phyloP scores from a whole-genome alignment of 2,329 filamentous ascomycete genomes.

The Teratosphaeria destructans region DNA sequence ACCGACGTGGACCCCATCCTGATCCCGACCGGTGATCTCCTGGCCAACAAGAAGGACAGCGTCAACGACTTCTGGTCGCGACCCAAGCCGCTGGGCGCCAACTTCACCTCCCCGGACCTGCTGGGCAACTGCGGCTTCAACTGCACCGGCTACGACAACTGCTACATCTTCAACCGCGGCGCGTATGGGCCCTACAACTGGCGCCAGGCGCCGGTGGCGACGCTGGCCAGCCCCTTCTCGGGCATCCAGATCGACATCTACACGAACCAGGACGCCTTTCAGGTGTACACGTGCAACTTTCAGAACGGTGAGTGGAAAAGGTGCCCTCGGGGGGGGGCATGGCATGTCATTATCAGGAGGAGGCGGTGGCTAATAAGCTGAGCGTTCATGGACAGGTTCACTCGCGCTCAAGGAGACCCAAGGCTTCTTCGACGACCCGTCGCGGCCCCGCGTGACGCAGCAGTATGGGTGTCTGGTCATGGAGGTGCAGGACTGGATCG shows the following conservation, averaged over 20 bases:
- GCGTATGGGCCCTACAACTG: slow-evolving; percentile 51
- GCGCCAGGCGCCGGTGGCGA: slow-evolving; percentile 51
- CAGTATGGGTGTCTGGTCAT: slow-evolving; percentile 79
- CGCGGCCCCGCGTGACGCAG: slow-evolving; percentile 53
- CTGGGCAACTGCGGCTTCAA: slow-evolving; percentile 65
- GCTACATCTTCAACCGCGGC: slow-evolving; percentile 57
- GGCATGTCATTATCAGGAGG: no score
- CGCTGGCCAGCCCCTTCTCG: slow-evolving; percentile 61
- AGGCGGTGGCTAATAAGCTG: no score
- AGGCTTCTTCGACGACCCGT: slow-evolving; percentile 45
- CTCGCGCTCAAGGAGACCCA: slow-evolving; percentile 61
- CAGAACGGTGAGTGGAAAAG: slow-evolving; percentile 53
- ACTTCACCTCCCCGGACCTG: slow-evolving; percentile 53
- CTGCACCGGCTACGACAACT: slow-evolving; percentile 79
- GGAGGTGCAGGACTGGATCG: slow-evolving; percentile 88
- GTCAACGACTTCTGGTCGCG: slow-evolving; percentile 75
- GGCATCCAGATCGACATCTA: slow-evolving; percentile 76
- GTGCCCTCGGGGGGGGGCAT: no score
- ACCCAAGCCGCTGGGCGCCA: slow-evolving; percentile 68
- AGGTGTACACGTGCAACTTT: slow-evolving; percentile 74
- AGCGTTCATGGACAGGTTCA: slow-evolving; percentile 26
- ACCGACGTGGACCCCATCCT: slow-evolving; percentile 51
- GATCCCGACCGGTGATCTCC: slow-evolving; percentile 48
- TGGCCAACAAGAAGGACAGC: slow-evolving; percentile 54
- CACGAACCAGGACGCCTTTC: slow-evolving; percentile 76